Evolutionary conservation across 2,329 filamentous ascomycete genomes (phyloP).

Genomic region (Colletotrichum neosansevieriae): DNA sequence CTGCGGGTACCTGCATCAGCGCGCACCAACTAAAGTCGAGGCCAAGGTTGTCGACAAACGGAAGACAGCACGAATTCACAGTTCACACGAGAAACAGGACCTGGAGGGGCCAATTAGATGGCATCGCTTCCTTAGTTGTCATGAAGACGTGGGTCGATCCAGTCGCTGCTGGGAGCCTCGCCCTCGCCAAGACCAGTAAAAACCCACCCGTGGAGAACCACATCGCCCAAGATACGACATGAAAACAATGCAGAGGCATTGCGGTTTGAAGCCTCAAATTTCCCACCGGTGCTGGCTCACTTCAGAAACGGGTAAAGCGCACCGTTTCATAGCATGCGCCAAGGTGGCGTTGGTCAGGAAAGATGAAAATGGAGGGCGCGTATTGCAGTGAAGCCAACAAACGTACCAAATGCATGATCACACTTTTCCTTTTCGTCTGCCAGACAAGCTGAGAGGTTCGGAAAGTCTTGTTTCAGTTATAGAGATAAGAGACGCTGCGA

Average conservation of each 20-base stretch:
- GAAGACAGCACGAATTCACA: not conserved
- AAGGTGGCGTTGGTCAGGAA: constrained; percentile 13
- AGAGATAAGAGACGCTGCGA: not conserved
- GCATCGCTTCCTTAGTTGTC: not conserved
- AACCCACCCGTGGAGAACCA: constrained; percentile 1
- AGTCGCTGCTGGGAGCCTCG: not conserved
- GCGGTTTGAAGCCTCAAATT: not conserved
- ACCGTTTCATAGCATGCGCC: constrained; percentile 30
- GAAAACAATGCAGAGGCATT: not conserved
- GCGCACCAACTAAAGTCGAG: not conserved
- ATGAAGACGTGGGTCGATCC: constrained; percentile 14
- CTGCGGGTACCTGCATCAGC: constrained; percentile 27
- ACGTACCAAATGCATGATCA: no score
- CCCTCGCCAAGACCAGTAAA: not conserved
- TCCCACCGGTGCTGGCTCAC: not conserved
- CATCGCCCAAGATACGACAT: constrained; percentile 2
- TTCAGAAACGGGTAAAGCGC: constrained; percentile 14
- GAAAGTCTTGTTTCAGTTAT: not conserved
- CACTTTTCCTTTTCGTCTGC: no score
- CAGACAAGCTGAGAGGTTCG: not conserved
- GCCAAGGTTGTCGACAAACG: not conserved
- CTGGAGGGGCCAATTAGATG: not conserved
- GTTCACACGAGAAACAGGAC: not conserved
- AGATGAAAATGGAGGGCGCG: not conserved
- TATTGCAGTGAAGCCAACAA: no score